phyloP scores from a whole-genome alignment of 495 filamentous ascomycete species.

The Clavariopsis aquatica region DNA sequence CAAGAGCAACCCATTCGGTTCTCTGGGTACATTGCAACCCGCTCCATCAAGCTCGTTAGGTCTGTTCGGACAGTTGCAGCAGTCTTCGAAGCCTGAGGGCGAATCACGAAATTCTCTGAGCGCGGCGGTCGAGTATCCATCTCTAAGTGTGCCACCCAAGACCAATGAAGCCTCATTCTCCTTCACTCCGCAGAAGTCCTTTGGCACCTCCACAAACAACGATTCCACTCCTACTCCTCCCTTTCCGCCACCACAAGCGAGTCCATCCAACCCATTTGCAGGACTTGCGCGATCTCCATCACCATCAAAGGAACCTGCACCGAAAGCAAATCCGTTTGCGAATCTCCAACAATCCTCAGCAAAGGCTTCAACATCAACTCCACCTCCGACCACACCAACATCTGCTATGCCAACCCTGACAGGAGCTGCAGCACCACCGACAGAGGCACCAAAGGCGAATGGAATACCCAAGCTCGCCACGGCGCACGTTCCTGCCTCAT shows the following conservation, averaged over 20 bases:
- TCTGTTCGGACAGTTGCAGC: not conserved
- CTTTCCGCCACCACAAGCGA: not conserved
- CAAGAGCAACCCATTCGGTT: not conserved
- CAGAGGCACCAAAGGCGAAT: not conserved
- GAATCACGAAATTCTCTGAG: too few species aligned
- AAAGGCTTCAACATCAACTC: not conserved
- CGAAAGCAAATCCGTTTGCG: not conserved
- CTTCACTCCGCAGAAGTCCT: not conserved
- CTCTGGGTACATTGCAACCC: not conserved
- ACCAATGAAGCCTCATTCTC: not conserved
- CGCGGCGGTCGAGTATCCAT: not conserved
- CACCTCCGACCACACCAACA: not conserved
- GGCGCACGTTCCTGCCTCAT: slow-evolving; percentile 1
- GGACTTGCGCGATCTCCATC: not conserved
- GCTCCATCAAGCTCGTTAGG: not conserved
- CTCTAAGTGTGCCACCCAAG: not conserved
- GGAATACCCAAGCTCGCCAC: slow-evolving; percentile 4
- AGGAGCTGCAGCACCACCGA: not conserved
- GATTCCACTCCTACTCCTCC: not conserved
- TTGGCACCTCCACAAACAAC: not conserved
- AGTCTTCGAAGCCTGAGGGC: not conserved
- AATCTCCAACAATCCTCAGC: not conserved
- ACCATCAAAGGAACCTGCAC: not conserved
- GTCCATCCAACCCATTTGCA: not conserved
- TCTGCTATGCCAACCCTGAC: slow-evolving; percentile 1